Conservation (phyloP, 306 rosid genomes). For the Quercus wislizeni region DNA sequence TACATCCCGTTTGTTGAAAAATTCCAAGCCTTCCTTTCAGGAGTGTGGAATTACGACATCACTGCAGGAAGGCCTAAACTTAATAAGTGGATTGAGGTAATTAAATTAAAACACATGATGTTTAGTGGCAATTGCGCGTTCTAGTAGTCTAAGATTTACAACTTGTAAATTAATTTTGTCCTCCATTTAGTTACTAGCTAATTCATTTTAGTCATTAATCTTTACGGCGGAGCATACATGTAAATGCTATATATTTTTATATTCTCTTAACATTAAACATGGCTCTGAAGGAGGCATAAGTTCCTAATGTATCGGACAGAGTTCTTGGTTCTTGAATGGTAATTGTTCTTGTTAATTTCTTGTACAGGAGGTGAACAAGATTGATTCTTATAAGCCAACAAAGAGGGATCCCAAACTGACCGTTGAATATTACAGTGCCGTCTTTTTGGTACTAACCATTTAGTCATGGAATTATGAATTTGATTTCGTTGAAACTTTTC, state of each 20-base stretch:
- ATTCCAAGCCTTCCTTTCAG: conserved; percentile 47
- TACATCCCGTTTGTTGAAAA: conserved; percentile 61
- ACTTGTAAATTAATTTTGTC: not conserved
- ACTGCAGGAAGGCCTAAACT: conserved; percentile 62
- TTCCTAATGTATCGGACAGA: not conserved
- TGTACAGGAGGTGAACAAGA: conserved; percentile 61
- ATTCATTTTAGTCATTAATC: not conserved
- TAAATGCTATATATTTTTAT: not conserved
- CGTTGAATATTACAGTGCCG: conserved; percentile 44
- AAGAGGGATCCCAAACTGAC: conserved; percentile 45
- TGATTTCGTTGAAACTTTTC: not conserved
- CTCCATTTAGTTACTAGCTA: not conserved
- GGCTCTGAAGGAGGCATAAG: not conserved
- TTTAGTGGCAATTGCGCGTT: not conserved
- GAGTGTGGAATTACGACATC: conserved; percentile 44
- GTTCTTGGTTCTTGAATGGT: conserved; percentile 1
- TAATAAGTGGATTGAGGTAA: conserved; percentile 66
- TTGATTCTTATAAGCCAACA: conserved; percentile 59
- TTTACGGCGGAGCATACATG: not conserved
- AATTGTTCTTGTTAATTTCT: not conserved
- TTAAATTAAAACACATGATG: no score
- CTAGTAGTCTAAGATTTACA: not conserved
- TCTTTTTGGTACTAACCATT: conserved; percentile 41
- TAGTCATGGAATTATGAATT: not conserved
- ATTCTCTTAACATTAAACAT: not conserved